Base-by-base conservation (phyloP, 345 rosid species). In the Geranium brycei region DNA sequence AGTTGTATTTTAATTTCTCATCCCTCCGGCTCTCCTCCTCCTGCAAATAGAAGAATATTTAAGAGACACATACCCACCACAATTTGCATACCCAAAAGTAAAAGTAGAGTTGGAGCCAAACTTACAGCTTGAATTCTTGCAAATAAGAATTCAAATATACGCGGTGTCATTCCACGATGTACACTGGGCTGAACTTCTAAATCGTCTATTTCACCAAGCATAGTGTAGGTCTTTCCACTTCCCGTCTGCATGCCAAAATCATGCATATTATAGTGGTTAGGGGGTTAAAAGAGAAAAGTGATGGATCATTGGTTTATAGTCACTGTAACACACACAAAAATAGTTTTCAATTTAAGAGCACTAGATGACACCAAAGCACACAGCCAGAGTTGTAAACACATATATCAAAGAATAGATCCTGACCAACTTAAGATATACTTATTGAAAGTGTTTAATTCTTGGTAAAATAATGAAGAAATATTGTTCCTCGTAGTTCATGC, bases 221-320 rank as follows among this genome's bases (percentile, higher is more conserved):
- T 89, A 58, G 99, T 87, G 71, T 82, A 74, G n/a, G 96, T 90
- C 85, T 93, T 93, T n/a, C 97, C 99, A 67, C 99, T 90, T 73
- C 97, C 96, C 61, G 99, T 93, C 97, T 93, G 85, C 79, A 82
- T 38, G 38, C 73, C 63, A 32, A 35, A 65, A 19, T 59, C 31
- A 57, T 51, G 17, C 57, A 31, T 64, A 61, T 60, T 31, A 18
- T 55, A 62, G 15, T 55, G 47, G 60, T 7, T 10, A 61, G 28
- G 7, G 7, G 4, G 5, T 28, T 62, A 30, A 30, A n/a, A 47
- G 12, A 47, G 3, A 47, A 47, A 6, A 47, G 3, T 10, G 53
- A 35, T 35, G 10, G 41, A 35, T 35, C 41, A 35, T 35, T 35
- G 41, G 53, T 47, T 47, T 7, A 47, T 11, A 47, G 3, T 11